Conservation (phyloP, 2,329 filamentous ascomycete genomes). For the Aspergillus vadensis region DNA sequence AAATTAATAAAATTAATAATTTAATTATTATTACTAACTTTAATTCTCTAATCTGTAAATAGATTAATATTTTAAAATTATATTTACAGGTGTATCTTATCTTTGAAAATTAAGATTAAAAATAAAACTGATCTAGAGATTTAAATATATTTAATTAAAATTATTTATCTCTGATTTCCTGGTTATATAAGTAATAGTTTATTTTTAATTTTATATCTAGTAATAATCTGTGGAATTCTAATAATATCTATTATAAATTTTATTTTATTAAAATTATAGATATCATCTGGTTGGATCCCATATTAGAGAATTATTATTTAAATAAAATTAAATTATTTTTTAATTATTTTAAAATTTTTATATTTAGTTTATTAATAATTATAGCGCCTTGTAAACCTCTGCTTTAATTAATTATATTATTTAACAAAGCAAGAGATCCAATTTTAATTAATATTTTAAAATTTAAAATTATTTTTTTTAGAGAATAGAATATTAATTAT, state of each 20-base stretch:
- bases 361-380: constrained; percentile 14
- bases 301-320: background rate
- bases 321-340: constrained; percentile 4
- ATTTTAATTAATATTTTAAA: no score
- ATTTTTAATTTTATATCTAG: no score
- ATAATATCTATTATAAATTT: no score
- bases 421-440: no score
- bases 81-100: background rate
- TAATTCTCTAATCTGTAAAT: background rate
- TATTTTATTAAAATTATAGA: no score
- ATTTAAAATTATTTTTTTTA: no score
- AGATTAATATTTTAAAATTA: background rate
- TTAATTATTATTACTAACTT: background rate
- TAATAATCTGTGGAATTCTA: no score
- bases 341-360: constrained; percentile 1
- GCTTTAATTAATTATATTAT: background rate
- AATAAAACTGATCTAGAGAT: background rate
- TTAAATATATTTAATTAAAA: background rate
- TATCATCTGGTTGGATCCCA: no score
- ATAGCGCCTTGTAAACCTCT: background rate
- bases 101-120: background rate
- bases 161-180: no score
- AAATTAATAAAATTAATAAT: background rate
- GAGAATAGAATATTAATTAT: no score
- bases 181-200: no score